Base-by-base conservation (phyloP, 495 filamentous ascomycete genomes). In the Aspergillus avenaceus region DNA sequence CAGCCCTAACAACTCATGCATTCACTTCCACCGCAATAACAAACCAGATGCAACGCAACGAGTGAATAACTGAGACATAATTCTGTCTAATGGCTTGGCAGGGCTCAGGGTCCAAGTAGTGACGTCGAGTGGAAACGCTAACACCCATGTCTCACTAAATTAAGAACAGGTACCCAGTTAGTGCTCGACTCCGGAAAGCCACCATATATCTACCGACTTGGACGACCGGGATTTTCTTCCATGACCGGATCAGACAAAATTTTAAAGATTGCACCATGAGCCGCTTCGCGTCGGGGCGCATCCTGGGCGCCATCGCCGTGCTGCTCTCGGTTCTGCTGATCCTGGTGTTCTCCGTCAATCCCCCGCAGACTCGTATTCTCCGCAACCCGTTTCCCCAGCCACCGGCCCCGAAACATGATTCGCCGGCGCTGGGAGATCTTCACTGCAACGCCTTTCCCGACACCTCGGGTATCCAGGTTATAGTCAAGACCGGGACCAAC, bases 401-500 rank as follows among this genome's bases (percentile, higher is more conserved):
- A 9, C 2, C 34, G 13, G 3, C 3, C 12, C 5, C 34, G 13
- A 38, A 19, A 18, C 34, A 38, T 18, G 12, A 38, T 38, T 38
- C 16, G 14, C 21, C 42, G 8, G 8, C 24, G 8, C 22, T 12
- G 12, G 26, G 7, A 19, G 50, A 58, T 40, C 50, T 47, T 16
- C 50, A 44, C 18, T 58, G 55, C 42, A 37, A 42, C 38, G 55
- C 31, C 21, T 41, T 51, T n/a, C 32, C 47, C 18, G 50, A 53
- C 27, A 47, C 50, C 37, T 47, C 47, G 14, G 49, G 54, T 23
- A 43, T 58, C 13, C 37, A 43, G 24, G 49, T 58, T 7, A 44
- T 83, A 36, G 65, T 84, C 49, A 83, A 84, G 61, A 78, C 80
- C 25, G 80, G 81, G 40, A 79, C 79, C 16, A 71, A 70, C 16